Evolutionary conservation across 306 rosid species (phyloP), one percentile per base, ranked within the genome.

Genomic region (Elaeagnus macrophylla): DNA sequence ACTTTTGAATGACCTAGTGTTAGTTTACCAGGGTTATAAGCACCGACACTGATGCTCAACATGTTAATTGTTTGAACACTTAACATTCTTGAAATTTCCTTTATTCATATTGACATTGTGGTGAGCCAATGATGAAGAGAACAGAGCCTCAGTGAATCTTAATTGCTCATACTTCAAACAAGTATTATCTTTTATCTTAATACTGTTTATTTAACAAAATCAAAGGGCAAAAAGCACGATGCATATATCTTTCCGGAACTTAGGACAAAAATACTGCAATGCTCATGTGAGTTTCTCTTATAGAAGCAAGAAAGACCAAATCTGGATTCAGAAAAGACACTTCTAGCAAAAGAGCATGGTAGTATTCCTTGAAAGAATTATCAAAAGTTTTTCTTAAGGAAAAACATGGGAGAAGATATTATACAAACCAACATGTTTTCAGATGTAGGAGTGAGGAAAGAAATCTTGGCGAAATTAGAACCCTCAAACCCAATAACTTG

Each of bases 401-500:
- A 20, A 56, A 57, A 45, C 12, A 64, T 9, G 39, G 12, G 25
- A 57, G 43, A 7, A 36, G 17, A 58, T 59, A 51, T 45, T 48
- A 17, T 43, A 69, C 83, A 8, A 73, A 91, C 97, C 97, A 78
- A 55, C 95, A 91, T 81, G 68, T 71, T 84, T 69, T 91, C 94
- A 35, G 95, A 72, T 13, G 83, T 86, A 53, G 97, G 97, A 59
- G 79, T 82, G 63, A 91, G 96, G 72, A 91, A 91, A 20, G 95
- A 75, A 65, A 91, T 50, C 65, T 76, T 91, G 38, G 87, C 97
- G 41, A 71, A 71, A 46, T 62, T 50, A 44, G 80, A 82, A 67
- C 57, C 79, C 42, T 75, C 77, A 76, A 75, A 54, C n/a, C 67
- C 79, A 53, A 86, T 64, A 47, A 91, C 68, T 80, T 57, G 78